A percentile compares a stretch with the other conserved stretches of the same genome.
Conservation (phyloP, 2,329 filamentous ascomycete genomes). For the Torrubiellomyces zombiae region DNA sequence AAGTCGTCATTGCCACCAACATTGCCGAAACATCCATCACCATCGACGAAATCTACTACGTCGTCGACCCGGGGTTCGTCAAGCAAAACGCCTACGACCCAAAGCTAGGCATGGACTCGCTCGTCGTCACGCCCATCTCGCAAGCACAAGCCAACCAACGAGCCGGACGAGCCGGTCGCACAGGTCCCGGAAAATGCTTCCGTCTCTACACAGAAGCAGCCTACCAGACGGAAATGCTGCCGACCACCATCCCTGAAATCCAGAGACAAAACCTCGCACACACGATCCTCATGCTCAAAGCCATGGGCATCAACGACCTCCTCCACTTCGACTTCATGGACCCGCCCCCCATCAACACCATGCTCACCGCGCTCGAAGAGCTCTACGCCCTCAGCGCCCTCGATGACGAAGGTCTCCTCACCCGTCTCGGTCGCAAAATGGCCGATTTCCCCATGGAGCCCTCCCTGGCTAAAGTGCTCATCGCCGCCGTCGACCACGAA, state of each 20-base stretch:
- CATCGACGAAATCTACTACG: slow-evolving; percentile 94
- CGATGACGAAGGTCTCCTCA: slow-evolving; percentile 88
- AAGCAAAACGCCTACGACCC: slow-evolving; percentile 97
- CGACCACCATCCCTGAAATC: slow-evolving; percentile 90
- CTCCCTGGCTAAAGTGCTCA: slow-evolving; percentile 74
- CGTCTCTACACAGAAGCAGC: slow-evolving; percentile 88
- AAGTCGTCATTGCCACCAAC: slow-evolving; percentile 95
- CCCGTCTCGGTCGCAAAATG: slow-evolving; percentile 87
- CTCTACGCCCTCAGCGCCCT: slow-evolving; percentile 82
- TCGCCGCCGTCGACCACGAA: slow-evolving; percentile 68
- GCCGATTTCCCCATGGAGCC: slow-evolving; percentile 98
- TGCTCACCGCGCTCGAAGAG: slow-evolving; percentile 91
- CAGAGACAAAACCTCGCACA: slow-evolving; percentile 84
- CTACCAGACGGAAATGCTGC: slow-evolving; percentile 92
- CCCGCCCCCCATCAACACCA: slow-evolving; percentile 89
- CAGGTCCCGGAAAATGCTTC: slow-evolving; percentile 92
- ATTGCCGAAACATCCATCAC: slow-evolving; percentile 97
- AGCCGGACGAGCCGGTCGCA: slow-evolving; percentile 81
- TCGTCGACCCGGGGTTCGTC: slow-evolving; percentile 91
- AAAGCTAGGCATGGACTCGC: slow-evolving; percentile 92
- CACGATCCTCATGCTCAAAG: slow-evolving; percentile 94
- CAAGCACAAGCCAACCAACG: slow-evolving; percentile 94
- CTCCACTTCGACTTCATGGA: slow-evolving; percentile 99
- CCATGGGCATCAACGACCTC: slow-evolving; percentile 97
- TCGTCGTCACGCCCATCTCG: slow-evolving; percentile 90